Evolutionary conservation across 345 rosid species (phyloP).

Genomic region (Fremontodendron californicum): DNA sequence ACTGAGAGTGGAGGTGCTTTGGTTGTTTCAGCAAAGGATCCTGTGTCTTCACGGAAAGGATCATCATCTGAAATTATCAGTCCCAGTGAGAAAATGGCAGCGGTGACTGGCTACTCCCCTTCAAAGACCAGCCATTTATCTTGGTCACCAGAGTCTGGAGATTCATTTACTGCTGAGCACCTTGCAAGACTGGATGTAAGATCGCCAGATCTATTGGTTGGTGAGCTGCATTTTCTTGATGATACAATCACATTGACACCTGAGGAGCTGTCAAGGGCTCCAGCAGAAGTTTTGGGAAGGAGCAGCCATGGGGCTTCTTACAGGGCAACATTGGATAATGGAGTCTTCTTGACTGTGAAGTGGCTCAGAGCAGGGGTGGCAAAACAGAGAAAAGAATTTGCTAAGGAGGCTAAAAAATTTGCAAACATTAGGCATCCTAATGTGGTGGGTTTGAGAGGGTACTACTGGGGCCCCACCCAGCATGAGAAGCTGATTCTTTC

Average conservation of each 20-base stretch:
- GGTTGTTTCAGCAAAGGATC: slow-evolving; percentile 88
- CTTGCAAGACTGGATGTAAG: slow-evolving; percentile 80
- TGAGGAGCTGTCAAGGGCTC: slow-evolving; percentile 92
- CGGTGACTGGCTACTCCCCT: slow-evolving; percentile 74
- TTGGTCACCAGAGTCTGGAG: slow-evolving; percentile 96
- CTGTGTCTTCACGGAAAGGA: slow-evolving; percentile 67
- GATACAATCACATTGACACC: slow-evolving; percentile 83
- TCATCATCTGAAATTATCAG: slow-evolving; percentile 74
- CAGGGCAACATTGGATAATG: slow-evolving; percentile 85
- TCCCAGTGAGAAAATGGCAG: slow-evolving; percentile 71
- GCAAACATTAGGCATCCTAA: slow-evolving; percentile 95
- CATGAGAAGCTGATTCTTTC: slow-evolving; percentile 98
- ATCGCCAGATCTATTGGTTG: slow-evolving; percentile 85
- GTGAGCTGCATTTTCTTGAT: slow-evolving; percentile 90
- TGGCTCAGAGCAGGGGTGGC: slow-evolving; percentile 99
- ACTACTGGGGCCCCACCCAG: slow-evolving; percentile 99
- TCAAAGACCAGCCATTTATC: slow-evolving; percentile 71
- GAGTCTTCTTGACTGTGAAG: slow-evolving; percentile 82
- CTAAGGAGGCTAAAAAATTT: slow-evolving; percentile 96
- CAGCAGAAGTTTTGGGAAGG: slow-evolving; percentile 96
- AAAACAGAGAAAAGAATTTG: slow-evolving; percentile 87
- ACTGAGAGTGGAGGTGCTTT: slow-evolving; percentile 54
- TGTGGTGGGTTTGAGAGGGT: slow-evolving; percentile 90
- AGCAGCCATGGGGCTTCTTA: slow-evolving; percentile 99
- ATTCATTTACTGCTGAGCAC: slow-evolving; percentile 76